phyloP scores from a whole-genome alignment of 805 yeast species.

The Pichia membranifaciens region DNA sequence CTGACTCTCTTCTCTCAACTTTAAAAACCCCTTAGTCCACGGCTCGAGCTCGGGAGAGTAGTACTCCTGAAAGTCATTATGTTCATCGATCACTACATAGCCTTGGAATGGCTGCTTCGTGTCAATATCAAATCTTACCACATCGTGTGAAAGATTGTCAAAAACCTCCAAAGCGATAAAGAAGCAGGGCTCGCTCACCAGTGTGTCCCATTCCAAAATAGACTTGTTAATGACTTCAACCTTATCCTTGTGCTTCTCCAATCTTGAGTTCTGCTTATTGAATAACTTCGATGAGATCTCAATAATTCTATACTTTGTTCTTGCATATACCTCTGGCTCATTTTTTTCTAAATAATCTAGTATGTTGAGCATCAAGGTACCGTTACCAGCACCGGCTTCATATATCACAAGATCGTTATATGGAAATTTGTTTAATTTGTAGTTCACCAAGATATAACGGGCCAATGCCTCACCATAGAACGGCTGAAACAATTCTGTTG shows the following conservation, averaged over 20 bases:
- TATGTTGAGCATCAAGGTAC: constrained; percentile 74
- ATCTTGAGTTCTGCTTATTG: constrained; percentile 40
- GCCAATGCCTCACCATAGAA: constrained; percentile 85
- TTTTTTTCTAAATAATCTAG: constrained; percentile 54
- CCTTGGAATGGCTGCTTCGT: constrained; percentile 72
- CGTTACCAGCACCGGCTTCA: constrained; percentile 90
- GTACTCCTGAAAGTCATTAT: constrained; percentile 72
- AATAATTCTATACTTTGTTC: constrained; percentile 64
- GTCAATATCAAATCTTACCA: constrained; percentile 63
- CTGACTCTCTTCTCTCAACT: constrained; percentile 45
- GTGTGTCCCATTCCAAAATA: constrained; percentile 64
- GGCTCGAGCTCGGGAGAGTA: constrained; percentile 57
- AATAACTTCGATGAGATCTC: constrained; percentile 66
- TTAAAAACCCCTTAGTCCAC: constrained; percentile 50
- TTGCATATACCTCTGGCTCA: constrained; percentile 68
- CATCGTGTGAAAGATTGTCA: constrained; percentile 80
- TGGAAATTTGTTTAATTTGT: constrained; percentile 62
- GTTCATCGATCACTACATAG: constrained; percentile 62
- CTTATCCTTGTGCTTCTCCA: constrained; percentile 41
- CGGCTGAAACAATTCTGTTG: constrained; percentile 80
- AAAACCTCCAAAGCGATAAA: constrained; percentile 78
- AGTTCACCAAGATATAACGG: constrained; percentile 65
- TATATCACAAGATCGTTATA: constrained; percentile 68
- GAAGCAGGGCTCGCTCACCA: constrained; percentile 61
- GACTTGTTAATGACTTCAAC: constrained; percentile 68